Evolutionary conservation across 208 protist genomes (phyloP).

Genomic region (Trypanosoma boissoni): DNA sequence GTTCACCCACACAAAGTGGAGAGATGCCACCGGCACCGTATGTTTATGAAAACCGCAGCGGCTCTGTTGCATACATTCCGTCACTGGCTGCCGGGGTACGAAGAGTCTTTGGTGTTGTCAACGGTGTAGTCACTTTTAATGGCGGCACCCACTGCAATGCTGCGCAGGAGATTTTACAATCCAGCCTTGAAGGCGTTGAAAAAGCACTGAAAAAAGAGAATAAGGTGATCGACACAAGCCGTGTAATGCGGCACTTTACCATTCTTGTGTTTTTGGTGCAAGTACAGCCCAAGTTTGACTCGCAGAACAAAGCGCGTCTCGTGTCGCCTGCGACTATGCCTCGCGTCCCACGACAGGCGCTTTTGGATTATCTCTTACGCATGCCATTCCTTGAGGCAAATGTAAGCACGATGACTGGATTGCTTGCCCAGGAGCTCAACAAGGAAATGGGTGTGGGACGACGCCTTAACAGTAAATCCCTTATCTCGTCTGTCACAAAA

Average conservation of each 20-base stretch:
- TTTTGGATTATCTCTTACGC: constrained; percentile 74
- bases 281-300: constrained; percentile 99
- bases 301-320: constrained; percentile 99
- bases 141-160: constrained; percentile 99
- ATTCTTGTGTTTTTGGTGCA: constrained; percentile 99
- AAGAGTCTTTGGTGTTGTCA: constrained; percentile 98
- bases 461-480: constrained; percentile 66
- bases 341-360: constrained; percentile 82
- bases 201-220: constrained; percentile 73
- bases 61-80: constrained; percentile 80
- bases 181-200: constrained; percentile 59
- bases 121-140: constrained; percentile 97
- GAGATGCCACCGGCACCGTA: constrained; percentile 61
- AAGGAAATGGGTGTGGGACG: constrained; percentile 74
- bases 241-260: constrained; percentile 95
- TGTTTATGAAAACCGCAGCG: constrained; percentile 69
- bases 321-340: constrained; percentile 86
- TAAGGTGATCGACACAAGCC: constrained; percentile 92
- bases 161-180: constrained; percentile 87
- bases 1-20: constrained; percentile 34
- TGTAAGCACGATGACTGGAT: constrained; percentile 62
- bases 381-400: constrained; percentile 86
- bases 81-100: constrained; percentile 79
- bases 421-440: constrained; percentile 74
- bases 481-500: constrained; percentile 96